Evolutionary conservation across 2,329 filamentous ascomycete species (phyloP).

Genomic region (Sporothrix schenckii): DNA sequence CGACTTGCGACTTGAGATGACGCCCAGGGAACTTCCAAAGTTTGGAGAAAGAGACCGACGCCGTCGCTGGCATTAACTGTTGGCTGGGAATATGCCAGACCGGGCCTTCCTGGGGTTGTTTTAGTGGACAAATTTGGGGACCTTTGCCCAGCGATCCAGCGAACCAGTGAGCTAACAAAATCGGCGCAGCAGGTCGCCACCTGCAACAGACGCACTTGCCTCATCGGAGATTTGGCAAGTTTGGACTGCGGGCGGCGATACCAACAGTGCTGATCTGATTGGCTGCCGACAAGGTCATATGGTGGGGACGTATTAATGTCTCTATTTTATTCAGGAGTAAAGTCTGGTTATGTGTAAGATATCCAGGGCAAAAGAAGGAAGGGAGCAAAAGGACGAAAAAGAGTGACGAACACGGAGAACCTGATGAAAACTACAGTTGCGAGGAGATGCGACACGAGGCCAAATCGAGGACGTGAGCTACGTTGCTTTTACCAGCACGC

Average conservation of each 20-base stretch:
- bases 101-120: not conserved
- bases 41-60: not conserved
- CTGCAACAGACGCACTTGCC: too few relatives aligned
- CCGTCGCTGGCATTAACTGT: not conserved
- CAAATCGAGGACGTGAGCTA: conserved; percentile 14
- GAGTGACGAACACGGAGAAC: not conserved
- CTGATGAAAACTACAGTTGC: too few relatives aligned
- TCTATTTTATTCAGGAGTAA: too few relatives aligned
- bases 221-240: conserved; percentile 4
- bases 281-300: not conserved
- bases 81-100: not conserved
- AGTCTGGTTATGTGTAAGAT: conserved; percentile 8
- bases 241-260: not conserved
- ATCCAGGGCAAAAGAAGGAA: too few relatives aligned
- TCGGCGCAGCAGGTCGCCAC: not conserved
- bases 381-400: not conserved
- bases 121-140: not conserved
- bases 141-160: too few relatives aligned
- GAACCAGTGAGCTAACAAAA: too few relatives aligned
- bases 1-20: not conserved
- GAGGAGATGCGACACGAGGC: not conserved
- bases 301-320: conserved; percentile 19
- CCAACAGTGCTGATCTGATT: not conserved
- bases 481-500: conserved; percentile 6
- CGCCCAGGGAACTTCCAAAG: not conserved